A percentile compares a stretch with the other conserved stretches of the same genome.
phyloP scores from a whole-genome alignment of 768 basidiomycete species.

The Artomyces pyxidatus region DNA sequence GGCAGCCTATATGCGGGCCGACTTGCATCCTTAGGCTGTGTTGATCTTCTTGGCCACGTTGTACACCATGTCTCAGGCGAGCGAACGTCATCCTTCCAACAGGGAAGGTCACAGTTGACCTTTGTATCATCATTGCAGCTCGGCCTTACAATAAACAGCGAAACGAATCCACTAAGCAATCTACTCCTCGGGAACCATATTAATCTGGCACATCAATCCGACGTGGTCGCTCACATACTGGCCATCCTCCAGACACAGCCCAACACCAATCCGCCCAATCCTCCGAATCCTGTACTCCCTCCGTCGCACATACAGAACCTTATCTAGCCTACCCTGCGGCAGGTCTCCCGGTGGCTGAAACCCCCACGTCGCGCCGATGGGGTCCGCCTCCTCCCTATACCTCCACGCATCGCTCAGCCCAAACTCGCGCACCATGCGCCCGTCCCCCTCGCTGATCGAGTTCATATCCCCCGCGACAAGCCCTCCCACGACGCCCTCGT shows the following conservation, averaged over 20 bases:
- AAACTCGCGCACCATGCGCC: conserved; percentile 30
- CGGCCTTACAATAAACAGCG: background rate
- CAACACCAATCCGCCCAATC: conserved; percentile 51
- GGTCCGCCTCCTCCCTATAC: conserved; percentile 31
- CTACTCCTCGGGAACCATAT: background rate
- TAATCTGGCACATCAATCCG: conserved; percentile 41
- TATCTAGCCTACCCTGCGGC: conserved; percentile 56
- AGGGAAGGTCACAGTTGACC: no score
- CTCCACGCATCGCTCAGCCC: conserved; percentile 57
- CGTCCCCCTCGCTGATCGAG: conserved; percentile 42
- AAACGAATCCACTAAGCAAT: background rate
- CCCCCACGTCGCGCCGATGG: conserved; percentile 60
- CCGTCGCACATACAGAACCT: conserved; percentile 48
- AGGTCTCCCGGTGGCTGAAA: conserved; percentile 42
- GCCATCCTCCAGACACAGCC: conserved; percentile 23
- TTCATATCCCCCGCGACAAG: conserved; percentile 72
- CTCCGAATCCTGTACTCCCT: conserved; percentile 40
- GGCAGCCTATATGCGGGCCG: no score
- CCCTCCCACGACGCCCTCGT: conserved; percentile 42
- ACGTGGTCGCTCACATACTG: conserved; percentile 64
- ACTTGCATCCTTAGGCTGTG: no score
- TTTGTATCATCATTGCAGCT: no score
- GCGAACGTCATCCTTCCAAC: no score
- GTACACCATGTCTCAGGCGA: no score
- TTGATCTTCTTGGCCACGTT: no score